A percentile compares a stretch with the other conserved stretches of the same genome.
These are phyloP conservation scores for Penicillium turbatum DNA, from an alignment of 495 filamentous ascomycete genomes.

Conservation along the genomic window DNA sequence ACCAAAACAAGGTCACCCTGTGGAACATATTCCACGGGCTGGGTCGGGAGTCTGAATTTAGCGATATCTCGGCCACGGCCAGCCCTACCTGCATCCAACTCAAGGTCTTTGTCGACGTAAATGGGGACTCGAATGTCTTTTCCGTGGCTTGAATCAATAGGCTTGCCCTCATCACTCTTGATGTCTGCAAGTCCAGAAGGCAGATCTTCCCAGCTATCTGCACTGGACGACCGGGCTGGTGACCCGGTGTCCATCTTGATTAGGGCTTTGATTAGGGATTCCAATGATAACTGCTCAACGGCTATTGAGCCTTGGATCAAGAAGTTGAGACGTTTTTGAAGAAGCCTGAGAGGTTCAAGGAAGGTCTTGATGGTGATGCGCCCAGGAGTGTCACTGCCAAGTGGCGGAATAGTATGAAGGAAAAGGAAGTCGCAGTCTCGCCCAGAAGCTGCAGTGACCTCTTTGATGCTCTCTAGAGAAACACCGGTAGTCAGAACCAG, in stretches of 20 bases:
- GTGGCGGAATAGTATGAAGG: conserved; percentile 66
- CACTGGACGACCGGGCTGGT: conserved; percentile 60
- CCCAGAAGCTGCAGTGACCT: conserved; percentile 86
- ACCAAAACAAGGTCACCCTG: conserved; percentile 66
- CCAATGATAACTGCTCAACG: conserved; percentile 57
- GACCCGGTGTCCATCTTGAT: conserved; percentile 65
- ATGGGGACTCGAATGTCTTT: conserved; percentile 57
- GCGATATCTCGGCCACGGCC: conserved; percentile 50
- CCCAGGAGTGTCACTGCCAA: conserved; percentile 59
- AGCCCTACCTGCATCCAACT: conserved; percentile 41
- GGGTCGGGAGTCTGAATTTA: conserved; percentile 80
- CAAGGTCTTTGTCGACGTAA: conserved; percentile 58
- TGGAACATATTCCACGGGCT: conserved; percentile 79
- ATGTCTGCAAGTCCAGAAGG: conserved; percentile 52
- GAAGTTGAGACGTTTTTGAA: conserved; percentile 80
- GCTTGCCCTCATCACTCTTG: conserved; percentile 15
- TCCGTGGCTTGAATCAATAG: conserved; percentile 28
- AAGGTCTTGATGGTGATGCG: conserved; percentile 86
- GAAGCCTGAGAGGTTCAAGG: conserved; percentile 76
- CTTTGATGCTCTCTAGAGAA: conserved; percentile 67
- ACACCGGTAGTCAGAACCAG: conserved; percentile 77
- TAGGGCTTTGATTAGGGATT: conserved; percentile 60
- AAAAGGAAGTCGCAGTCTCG: conserved; percentile 92
- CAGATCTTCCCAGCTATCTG: conserved; percentile 92
- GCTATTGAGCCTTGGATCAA: conserved; percentile 70